phyloP scores from a whole-genome alignment of 225 moss, liverwort and hornwort species.

The Physcomitrium patens region DNA sequence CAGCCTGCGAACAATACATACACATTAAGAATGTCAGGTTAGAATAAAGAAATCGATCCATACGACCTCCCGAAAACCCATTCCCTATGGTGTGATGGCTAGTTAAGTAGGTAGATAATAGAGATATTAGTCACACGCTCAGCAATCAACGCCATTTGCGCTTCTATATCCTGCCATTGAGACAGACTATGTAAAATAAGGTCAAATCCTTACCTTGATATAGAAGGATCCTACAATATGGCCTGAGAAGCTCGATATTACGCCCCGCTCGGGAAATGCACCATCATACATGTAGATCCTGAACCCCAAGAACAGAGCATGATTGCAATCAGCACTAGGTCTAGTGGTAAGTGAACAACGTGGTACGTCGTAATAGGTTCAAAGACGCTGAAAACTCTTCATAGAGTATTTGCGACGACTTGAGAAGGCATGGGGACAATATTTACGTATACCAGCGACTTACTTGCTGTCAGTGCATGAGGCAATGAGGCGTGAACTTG shows the following conservation, averaged over 20 bases:
- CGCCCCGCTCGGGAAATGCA: conserved; percentile 67
- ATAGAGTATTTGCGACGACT: too few species aligned
- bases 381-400: too few species aligned
- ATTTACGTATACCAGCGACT: neutral
- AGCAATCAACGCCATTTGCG: neutral
- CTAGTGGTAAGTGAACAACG: too few species aligned
- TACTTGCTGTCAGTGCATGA: conserved; percentile 89
- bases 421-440: too few species aligned
- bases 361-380: too few species aligned
- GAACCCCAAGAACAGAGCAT: neutral
- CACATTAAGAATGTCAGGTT: neutral
- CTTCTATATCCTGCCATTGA: neutral
- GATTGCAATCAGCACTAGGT: neutral
- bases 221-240: conserved; percentile 84
- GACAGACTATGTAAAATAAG: too few species aligned
- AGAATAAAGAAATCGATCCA: neutral
- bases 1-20: conserved; percentile 51
- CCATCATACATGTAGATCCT: conserved; percentile 97
- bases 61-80: neutral
- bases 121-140: neutral
- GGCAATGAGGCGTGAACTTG: conserved; percentile 85
- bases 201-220: conserved; percentile 63
- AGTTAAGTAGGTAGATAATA: too few species aligned
- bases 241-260: conserved; percentile 72
- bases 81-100: too few species aligned